Evolutionary conservation across 345 rosid species (phyloP), one percentile per base, ranked within the genome.

Genomic region (Populus deltoides): DNA sequence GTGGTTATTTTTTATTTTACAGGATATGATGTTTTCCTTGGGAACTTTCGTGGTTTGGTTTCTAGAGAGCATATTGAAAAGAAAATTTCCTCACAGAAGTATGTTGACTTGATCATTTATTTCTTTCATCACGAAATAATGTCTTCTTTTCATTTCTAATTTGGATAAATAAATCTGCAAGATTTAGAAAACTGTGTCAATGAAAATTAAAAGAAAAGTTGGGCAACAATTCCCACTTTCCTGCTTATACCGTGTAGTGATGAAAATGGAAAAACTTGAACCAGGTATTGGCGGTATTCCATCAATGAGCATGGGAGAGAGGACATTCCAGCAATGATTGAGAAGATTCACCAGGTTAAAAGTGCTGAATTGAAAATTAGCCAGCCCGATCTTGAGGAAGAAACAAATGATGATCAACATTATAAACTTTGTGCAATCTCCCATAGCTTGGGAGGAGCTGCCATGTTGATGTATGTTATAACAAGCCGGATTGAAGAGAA

Each of bases 381-480:
- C 82, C 88, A 89, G 71, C 91, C 96, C 22, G 91, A 87, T 79
- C 9, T 61, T 1, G 82, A 80, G 65, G 94, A 91, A 79, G 98
- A 91, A 80, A 72, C 74, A 33, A 85, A 71, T 7, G 81, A 83
- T 38, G 89, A 87, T 65, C 93, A 93, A 79, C 97, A 91, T 67
- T 96, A 90, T 82, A 89, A 86, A 86, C 99, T 96, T 20, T 93
- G 94, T 87, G 97, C 98, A 61, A 73, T 93, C 84, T 86, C 91
- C 77, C 99, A 96, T 77, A 96, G 99, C 84, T 83, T 96, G 83
- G 99, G 99, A 49, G 99, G 99, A 82, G 99, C 99, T 77, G 98
- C 87, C 78, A 86, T 93, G 82, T 78, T 96, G 72, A 93, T 91
- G 93, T 89, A 93, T 66, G 86, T 91, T 72, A 79, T 93, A 78